Percentiles rank a stretch among this genome's conserved stretches.
phyloP scores from a whole-genome alignment of 768 basidiomycete genomes.

The Leccinum obscurum region DNA sequence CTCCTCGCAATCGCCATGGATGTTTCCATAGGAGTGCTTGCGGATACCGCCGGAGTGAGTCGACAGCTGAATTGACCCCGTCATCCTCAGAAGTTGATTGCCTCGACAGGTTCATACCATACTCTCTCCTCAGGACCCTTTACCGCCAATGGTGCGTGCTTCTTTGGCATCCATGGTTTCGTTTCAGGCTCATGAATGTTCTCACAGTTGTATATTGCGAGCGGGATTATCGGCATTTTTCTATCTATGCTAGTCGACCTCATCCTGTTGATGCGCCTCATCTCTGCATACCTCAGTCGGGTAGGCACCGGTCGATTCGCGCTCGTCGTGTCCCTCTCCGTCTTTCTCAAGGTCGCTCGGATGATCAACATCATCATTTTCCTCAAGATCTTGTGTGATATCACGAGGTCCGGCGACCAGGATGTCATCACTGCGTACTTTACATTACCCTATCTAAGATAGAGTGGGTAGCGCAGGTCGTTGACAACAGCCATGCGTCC shows the following conservation, averaged over 20 bases:
- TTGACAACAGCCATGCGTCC: constrained; percentile 33
- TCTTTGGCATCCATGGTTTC: not conserved
- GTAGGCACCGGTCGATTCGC: constrained; percentile 20
- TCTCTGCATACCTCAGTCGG: constrained; percentile 23
- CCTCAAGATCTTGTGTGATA: constrained; percentile 23
- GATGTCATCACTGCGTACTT: constrained; percentile 15
- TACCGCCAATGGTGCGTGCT: constrained; percentile 21
- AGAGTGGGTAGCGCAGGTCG: constrained; percentile 30
- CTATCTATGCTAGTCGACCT: constrained; percentile 32
- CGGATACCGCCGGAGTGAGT: constrained; percentile 25
- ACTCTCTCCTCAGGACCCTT: constrained; percentile 22
- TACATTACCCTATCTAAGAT: constrained; percentile 28
- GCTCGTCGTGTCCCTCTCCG: constrained; percentile 21
- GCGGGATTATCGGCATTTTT: constrained; percentile 32
- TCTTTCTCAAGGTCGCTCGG: constrained; percentile 31
- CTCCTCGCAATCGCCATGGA: constrained; percentile 22
- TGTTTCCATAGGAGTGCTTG: constrained; percentile 21
- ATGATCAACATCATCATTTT: constrained; percentile 30
- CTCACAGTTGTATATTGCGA: constrained; percentile 25
- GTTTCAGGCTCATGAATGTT: not conserved
- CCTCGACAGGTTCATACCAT: constrained; percentile 29
- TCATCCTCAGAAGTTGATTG: not conserved
- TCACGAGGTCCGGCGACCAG: constrained; percentile 16
- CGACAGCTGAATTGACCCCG: not conserved
- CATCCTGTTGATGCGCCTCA: constrained; percentile 30